phyloP scores from a whole-genome alignment of 2,329 filamentous ascomycete species.

The Cladosporium oxysporum region DNA sequence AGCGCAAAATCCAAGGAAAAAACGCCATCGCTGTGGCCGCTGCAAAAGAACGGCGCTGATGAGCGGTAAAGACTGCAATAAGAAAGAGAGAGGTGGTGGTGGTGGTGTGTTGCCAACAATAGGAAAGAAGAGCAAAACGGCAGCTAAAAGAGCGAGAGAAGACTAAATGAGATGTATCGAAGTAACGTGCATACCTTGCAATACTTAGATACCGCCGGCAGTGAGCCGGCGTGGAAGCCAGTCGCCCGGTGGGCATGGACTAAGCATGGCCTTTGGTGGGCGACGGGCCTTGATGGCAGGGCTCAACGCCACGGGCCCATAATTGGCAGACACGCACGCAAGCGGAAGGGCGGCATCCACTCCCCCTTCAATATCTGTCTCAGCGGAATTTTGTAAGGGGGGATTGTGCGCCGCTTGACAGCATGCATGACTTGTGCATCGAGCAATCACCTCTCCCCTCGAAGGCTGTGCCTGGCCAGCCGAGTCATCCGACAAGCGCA shows the following conservation, averaged over 20 bases:
- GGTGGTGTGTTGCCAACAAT: not conserved
- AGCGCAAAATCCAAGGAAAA: constrained; percentile 6
- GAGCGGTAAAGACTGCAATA: not conserved
- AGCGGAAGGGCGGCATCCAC: constrained; percentile 6
- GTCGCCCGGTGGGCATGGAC: not conserved
- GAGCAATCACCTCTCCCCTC: not conserved
- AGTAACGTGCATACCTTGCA: constrained; percentile 7
- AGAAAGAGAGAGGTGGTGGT: not conserved
- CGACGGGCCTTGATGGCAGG: constrained; percentile 1
- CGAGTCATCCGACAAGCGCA: not conserved
- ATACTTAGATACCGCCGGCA: constrained; percentile 2
- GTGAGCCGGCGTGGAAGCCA: not conserved
- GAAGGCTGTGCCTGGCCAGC: not conserved
- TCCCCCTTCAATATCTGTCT: constrained; percentile 4
- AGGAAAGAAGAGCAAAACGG: not conserved
- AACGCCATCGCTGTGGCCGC: constrained; percentile 12
- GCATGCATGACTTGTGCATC: not conserved
- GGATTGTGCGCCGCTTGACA: not conserved
- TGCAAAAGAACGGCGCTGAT: not conserved
- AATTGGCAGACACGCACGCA: constrained; percentile 3
- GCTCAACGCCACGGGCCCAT: constrained; percentile 5
- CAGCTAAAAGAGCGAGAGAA: constrained; percentile 5
- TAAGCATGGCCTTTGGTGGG: not conserved
- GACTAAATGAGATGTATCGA: constrained; percentile 1
- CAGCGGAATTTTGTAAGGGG: not conserved